Conservation (phyloP, 1,139 yeast species). For the Yarrowia galli region DNA sequence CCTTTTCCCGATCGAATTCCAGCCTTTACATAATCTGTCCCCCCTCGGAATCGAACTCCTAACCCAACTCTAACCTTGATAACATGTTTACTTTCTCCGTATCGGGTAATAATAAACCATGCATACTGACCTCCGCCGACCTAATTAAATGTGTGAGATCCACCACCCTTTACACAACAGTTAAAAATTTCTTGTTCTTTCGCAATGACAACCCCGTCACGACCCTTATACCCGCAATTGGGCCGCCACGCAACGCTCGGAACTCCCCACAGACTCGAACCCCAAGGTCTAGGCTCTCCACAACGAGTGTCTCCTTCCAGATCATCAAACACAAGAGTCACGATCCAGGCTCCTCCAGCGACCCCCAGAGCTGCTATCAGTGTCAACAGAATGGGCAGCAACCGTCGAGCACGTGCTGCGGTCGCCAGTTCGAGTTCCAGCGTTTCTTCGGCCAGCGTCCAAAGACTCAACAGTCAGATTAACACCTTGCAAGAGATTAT, state of each 20-base stretch:
- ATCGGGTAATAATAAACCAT: constrained; percentile 29
- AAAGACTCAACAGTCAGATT: constrained; percentile 6
- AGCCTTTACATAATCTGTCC: too few species aligned
- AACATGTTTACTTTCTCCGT: constrained; percentile 21
- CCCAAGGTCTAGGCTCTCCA: constrained; percentile 22
- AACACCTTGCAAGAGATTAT: constrained; percentile 8
- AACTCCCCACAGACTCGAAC: constrained; percentile 22
- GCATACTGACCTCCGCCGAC: too few species aligned
- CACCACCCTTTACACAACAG: neutral
- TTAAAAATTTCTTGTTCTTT: neutral
- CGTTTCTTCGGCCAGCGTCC: neutral
- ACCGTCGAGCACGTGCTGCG: constrained; percentile 1
- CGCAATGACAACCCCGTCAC: constrained; percentile 14
- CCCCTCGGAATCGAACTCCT: neutral
- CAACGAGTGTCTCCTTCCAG: constrained; percentile 10
- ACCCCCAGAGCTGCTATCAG: constrained; percentile 20
- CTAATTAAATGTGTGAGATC: neutral
- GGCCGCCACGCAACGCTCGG: constrained; percentile 5
- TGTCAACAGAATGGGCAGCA: constrained; percentile 16
- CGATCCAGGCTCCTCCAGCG: constrained; percentile 19
- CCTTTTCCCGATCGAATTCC: too few species aligned
- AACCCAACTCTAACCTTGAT: constrained; percentile 23
- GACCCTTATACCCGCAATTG: constrained; percentile 2
- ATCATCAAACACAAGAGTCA: constrained; percentile 1
- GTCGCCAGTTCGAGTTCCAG: neutral